Conservation (phyloP, 2,329 filamentous ascomycete species). For the Fusarium phyllophilum region DNA sequence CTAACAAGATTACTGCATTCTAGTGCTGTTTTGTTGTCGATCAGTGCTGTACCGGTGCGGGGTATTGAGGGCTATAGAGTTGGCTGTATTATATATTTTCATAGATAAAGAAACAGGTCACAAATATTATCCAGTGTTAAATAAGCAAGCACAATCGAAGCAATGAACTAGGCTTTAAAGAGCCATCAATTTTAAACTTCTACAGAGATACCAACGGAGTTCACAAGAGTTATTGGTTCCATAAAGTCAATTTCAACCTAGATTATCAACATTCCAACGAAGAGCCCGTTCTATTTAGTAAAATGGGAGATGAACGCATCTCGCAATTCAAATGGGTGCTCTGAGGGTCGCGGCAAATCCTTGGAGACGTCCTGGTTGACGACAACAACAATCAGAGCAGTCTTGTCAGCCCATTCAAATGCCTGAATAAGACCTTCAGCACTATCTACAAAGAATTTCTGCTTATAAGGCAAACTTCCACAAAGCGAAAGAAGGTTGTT, state of each 20-base stretch:
- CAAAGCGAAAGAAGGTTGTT: background rate
- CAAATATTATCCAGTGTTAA: background rate
- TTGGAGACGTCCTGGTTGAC: background rate
- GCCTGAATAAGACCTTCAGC: conserved; percentile 11
- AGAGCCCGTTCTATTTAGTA: background rate
- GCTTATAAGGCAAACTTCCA: conserved; percentile 12
- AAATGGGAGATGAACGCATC: background rate
- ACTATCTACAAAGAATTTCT: conserved; percentile 17
- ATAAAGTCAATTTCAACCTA: background rate
- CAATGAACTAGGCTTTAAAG: background rate
- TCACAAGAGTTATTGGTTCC: background rate
- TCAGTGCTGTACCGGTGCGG: background rate
- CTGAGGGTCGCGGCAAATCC: background rate
- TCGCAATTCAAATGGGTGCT: background rate
- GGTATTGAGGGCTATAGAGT: background rate
- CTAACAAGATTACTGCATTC: background rate
- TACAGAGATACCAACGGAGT: background rate
- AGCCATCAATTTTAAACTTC: too few relatives aligned
- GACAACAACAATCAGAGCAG: conserved; percentile 6
- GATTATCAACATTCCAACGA: background rate
- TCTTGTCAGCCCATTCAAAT: conserved; percentile 10
- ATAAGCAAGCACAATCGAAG: background rate
- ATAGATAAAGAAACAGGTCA: background rate
- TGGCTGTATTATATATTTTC: background rate
- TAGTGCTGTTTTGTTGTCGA: background rate